These are phyloP conservation scores for Sextonia rubra DNA, from an alignment of 164 flowering plant species.

Conservation along the genomic window DNA sequence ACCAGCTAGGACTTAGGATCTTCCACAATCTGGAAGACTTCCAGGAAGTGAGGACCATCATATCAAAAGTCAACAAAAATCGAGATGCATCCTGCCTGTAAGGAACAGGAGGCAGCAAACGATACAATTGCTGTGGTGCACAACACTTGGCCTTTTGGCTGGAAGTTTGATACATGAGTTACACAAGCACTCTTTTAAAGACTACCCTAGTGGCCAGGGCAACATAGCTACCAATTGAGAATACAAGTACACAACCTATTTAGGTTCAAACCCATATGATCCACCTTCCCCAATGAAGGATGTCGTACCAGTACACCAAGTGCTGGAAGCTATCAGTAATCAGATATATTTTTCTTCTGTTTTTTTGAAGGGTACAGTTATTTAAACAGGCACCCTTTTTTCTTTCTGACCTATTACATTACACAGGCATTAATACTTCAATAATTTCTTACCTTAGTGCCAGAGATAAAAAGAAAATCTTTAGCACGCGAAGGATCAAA, in stretches of 20 bases:
- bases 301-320: background rate
- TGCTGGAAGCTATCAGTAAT: background rate
- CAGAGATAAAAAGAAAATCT: slow-evolving; percentile 93
- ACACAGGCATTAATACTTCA: background rate
- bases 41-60: background rate
- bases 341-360: background rate
- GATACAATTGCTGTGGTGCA: too few relatives aligned
- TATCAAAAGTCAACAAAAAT: too few relatives aligned
- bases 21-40: background rate
- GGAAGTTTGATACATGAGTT: too few relatives aligned
- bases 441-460: slow-evolving; percentile 65
- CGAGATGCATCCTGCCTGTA: too few relatives aligned
- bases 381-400: background rate
- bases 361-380: background rate
- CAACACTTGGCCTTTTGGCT: too few relatives aligned
- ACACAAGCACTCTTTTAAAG: background rate
- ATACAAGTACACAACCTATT: background rate
- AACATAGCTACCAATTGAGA: too few relatives aligned
- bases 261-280: background rate
- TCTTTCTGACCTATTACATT: background rate
- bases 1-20: background rate
- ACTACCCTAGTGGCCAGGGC: background rate
- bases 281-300: background rate
- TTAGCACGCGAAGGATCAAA: slow-evolving; percentile 84
- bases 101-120: too few relatives aligned